Base-by-base conservation (phyloP, 2,329 filamentous ascomycete species). In the Phoma sp. region DNA sequence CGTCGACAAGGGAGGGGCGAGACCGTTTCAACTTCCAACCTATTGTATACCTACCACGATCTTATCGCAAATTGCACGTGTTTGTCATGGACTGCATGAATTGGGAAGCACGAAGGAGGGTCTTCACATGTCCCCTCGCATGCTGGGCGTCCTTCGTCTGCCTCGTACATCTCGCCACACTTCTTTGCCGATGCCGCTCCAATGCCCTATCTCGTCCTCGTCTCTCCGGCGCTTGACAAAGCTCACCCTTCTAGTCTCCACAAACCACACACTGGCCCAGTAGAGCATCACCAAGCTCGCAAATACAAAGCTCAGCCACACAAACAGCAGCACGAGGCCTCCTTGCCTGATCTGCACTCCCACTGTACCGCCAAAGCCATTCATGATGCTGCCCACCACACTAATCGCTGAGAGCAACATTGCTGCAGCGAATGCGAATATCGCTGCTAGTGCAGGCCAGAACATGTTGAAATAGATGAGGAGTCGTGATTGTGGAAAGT, bases 211-310 rank as follows among this genome's bases (percentile, higher is more conserved):
- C 55, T 69, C 62, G 4, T 61, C 58, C 8, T 62, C 58, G 15
- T 55, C 57, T 21, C 68, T 60, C 37, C 19, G 39, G 17, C 61
- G 60, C 45, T 44, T 61, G 0, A 58, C 51, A 45, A 67, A 60
- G 13, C 58, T 57, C 40, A 43, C 60, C 24, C 37, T 55, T 37
- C 67, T 56, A 12, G 62, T 58, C 58, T 70, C 67, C 15, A 71
- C 65, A 52, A 70, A 70, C 68, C 67, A 71, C 10, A 69, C 56
- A 6, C 49, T 19, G 13, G 32, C 27, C 67, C 68, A 70, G 50
- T 70, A 71, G n/a, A 51, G 17, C 2, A 36, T 29, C 15, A 43
- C 43, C 2, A 68, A 8, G 24, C 37, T 36, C 10, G 44, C 35
- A 17, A 62, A 55, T 24, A 51, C 19, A 48, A 56, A 67, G 17